Evolutionary conservation across 805 yeast genomes (phyloP).

Genomic region (Candida insectalens): DNA sequence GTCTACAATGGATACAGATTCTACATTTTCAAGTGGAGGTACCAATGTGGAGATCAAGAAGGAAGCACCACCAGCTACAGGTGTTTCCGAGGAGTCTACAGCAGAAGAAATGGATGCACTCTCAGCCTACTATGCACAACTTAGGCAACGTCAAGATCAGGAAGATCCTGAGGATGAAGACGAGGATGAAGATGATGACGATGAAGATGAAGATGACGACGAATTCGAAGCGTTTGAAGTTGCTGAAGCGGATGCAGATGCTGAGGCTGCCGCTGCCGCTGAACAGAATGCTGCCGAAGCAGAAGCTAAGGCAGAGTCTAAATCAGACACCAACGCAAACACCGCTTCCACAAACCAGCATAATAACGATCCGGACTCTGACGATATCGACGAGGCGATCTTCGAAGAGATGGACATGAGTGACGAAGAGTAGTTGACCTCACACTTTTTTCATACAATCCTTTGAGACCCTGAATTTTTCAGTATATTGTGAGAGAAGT

Average conservation of each 20-base stretch:
- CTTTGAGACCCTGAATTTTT: too few relatives aligned
- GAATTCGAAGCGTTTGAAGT: constrained; percentile 25
- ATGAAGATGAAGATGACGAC: constrained; percentile 27
- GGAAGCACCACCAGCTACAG: constrained; percentile 6
- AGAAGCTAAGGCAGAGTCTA: constrained; percentile 12
- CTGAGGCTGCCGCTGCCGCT: not conserved
- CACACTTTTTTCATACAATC: too few relatives aligned
- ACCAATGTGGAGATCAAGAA: constrained; percentile 9
- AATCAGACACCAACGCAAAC: constrained; percentile 16
- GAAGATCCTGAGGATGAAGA: constrained; percentile 53
- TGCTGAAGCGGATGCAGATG: constrained; percentile 28
- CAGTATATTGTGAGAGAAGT: too few relatives aligned
- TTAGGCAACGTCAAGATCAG: constrained; percentile 58
- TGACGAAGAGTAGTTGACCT: not conserved
- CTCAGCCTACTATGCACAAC: constrained; percentile 66
- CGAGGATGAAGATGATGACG: constrained; percentile 30
- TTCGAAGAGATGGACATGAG: constrained; percentile 5
- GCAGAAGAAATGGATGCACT: constrained; percentile 64
- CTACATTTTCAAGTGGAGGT: constrained; percentile 5
- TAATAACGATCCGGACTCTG: constrained; percentile 31
- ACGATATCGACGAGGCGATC: constrained; percentile 12
- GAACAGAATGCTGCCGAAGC: not conserved
- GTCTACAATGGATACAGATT: constrained; percentile 11
- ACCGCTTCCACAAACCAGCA: constrained; percentile 29
- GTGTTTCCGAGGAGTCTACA: constrained; percentile 22